These are phyloP conservation scores for Aspergillus neoniger DNA, from an alignment of 2,329 filamentous ascomycete species.

Conservation along the genomic window DNA sequence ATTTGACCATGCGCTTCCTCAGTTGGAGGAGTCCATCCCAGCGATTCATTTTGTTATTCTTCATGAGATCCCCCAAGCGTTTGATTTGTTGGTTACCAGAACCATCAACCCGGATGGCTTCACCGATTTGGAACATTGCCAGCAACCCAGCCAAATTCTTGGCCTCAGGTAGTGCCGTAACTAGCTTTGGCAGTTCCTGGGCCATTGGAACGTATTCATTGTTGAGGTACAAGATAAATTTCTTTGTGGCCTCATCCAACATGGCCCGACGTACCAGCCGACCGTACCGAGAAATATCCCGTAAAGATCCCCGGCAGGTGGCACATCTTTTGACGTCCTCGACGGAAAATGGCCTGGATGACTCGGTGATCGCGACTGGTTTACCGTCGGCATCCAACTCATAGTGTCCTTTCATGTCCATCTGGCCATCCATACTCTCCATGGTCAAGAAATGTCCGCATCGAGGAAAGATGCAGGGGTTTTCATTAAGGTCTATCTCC, in stretches of 20 bases:
- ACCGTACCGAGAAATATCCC: slow-evolving; percentile 57
- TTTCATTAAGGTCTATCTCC: slow-evolving; percentile 60
- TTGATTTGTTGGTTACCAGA: slow-evolving; percentile 30
- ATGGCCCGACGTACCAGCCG: slow-evolving; percentile 52
- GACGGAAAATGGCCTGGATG: slow-evolving; percentile 53
- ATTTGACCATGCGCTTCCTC: slow-evolving; percentile 30
- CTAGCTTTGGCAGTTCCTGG: slow-evolving; percentile 27
- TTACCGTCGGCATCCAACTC: slow-evolving; percentile 25
- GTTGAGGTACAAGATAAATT: slow-evolving; percentile 61
- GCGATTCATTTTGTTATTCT: slow-evolving; percentile 24
- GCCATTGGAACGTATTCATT: slow-evolving; percentile 45
- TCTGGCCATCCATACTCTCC: slow-evolving; percentile 61
- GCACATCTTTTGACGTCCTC: slow-evolving; percentile 58
- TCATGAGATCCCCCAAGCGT: slow-evolving; percentile 21
- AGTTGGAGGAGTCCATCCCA: slow-evolving; percentile 29
- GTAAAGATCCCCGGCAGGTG: slow-evolving; percentile 56
- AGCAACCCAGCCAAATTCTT: neutral
- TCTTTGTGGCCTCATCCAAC: slow-evolving; percentile 65
- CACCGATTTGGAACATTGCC: neutral
- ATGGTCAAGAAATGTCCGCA: slow-evolving; percentile 67
- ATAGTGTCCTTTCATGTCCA: slow-evolving; percentile 52
- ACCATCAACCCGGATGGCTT: slow-evolving; percentile 21
- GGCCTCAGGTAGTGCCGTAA: slow-evolving; percentile 28
- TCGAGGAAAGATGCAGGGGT: slow-evolving; percentile 62
- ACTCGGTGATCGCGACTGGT: slow-evolving; percentile 26